phyloP scores from a whole-genome alignment of 106 monocot genomes.

The Acorus gramineus region DNA sequence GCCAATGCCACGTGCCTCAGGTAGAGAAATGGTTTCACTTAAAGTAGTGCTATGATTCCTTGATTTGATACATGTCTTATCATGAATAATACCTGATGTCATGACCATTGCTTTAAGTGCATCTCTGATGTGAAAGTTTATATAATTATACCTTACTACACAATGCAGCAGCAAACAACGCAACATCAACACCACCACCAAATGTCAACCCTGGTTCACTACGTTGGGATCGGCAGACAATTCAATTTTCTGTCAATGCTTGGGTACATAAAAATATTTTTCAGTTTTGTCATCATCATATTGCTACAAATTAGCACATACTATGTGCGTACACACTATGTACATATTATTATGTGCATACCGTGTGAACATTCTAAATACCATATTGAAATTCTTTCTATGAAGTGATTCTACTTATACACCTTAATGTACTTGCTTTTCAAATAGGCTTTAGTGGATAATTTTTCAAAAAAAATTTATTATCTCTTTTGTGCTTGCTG shows the following conservation, averaged over 20 bases:
- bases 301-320: background rate
- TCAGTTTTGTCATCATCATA: background rate
- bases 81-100: no score
- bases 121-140: no score
- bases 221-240: conserved; percentile 14
- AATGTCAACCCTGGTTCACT: conserved; percentile 16
- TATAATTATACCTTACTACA: no score
- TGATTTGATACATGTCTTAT: background rate
- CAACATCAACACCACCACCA: conserved; percentile 26
- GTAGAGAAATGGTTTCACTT: conserved; percentile 1
- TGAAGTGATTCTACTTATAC: no score
- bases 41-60: no score
- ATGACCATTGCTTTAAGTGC: no score
- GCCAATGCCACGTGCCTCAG: conserved; percentile 35
- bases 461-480: no score
- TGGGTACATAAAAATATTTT: conserved; percentile 32
- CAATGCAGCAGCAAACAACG: conserved; percentile 28
- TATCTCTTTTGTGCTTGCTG: no score
- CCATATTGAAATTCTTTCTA: no score
- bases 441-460: no score
- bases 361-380: no score
- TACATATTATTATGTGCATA: background rate
- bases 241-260: conserved; percentile 69
- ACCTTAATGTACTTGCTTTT: no score
- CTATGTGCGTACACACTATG: background rate